Evolutionary conservation across 2,329 filamentous ascomycete genomes (phyloP), one percentile per base, ranked within the genome.

Genomic region (Dothistroma septosporum): DNA sequence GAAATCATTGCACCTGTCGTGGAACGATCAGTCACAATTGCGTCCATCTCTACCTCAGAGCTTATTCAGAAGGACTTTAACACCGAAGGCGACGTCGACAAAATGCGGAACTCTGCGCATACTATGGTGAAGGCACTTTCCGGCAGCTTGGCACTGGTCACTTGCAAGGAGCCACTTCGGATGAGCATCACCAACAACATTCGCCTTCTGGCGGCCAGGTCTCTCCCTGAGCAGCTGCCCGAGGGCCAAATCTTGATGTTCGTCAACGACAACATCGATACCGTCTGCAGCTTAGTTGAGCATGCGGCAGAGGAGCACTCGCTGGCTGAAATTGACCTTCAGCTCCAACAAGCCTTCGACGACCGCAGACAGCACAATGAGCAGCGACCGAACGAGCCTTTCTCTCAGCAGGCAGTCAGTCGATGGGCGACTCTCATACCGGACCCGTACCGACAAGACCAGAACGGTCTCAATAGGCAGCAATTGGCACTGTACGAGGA

Each of bases 171-270:
- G 75, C 94, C 94, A 16, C 82, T 99, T 16, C 87, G 94, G 62
- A 94, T 95, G 75, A 97, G 95, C 77, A 96, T 99, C 76, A 95
- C 90, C 57, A 99, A 97, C 76, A 96, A 97, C 73, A 92, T 99
- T 75, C 89, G 94, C n/a, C 83, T 96, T 41, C 87, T 91, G 57
- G 89, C 91, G 14, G 58, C 67, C 57, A 80, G 83, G 60, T 83
- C 84, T 55, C 78, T 85, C 46, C 82, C 82, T 1, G 85, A 88
- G 68, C 90, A 90, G 16, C 83, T 99, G 63, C 91, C 94, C 0
- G 94, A 99, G 77, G 94, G 94, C 7, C 90, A 94, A 33, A 94
- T 99, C 63, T 85, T 97, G 59, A 97, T 99, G 91, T 97, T 95
- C 76, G 93, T 99, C 63, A 99, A 97, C 74, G 93, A 95, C 66